Base-by-base conservation (phyloP, 495 filamentous ascomycete species). In the Tuber borchii region DNA sequence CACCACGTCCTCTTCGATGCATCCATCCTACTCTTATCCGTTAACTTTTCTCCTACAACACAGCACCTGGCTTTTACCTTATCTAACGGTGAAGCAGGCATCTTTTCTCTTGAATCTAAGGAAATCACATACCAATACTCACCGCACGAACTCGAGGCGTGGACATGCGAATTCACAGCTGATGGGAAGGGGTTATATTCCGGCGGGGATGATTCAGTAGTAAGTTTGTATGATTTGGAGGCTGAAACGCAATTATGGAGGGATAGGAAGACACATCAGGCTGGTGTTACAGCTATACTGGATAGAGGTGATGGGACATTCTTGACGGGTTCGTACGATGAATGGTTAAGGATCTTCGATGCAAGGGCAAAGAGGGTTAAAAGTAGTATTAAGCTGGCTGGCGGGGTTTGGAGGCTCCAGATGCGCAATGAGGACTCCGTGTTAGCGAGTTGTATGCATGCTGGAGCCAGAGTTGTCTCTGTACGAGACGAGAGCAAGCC, bases 401-500 rank as follows among this genome's bases (percentile, higher is more conserved):
- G 96, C 70, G 95, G 95, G 0, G 96, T 97, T 9, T 99, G 95
- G 95, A 86, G 95, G 76, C 82, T 99, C 77, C 91, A 91, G 80
- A 78, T 92, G 69, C 80, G 94, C 31, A 75, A 82, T 31, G 78
- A 82, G 20, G 73, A 82, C 1, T 77, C 73, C 69, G 87, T 98
- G 39, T 85, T 99, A 74, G 95, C 91, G 20, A 95, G 93, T 71
- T 97, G 95, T 81, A 98, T 98, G 95, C 92, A 97, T 85, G 93
- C 90, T 1, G 95, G 95, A 20, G 88, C 88, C 39, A 87, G 90
- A 75, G 82, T 98, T 39, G 84, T 99, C 5, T 83, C 87, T 71
- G 81, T 94, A 43, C 79, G 82, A 65, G 80, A 78, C 2, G 76
- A 83, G 31, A 85, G 83, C 0, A 81, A 81, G 22, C 91, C 94